phyloP scores from a whole-genome alignment of 768 basidiomycete species.

The Phaffia tasmanica region DNA sequence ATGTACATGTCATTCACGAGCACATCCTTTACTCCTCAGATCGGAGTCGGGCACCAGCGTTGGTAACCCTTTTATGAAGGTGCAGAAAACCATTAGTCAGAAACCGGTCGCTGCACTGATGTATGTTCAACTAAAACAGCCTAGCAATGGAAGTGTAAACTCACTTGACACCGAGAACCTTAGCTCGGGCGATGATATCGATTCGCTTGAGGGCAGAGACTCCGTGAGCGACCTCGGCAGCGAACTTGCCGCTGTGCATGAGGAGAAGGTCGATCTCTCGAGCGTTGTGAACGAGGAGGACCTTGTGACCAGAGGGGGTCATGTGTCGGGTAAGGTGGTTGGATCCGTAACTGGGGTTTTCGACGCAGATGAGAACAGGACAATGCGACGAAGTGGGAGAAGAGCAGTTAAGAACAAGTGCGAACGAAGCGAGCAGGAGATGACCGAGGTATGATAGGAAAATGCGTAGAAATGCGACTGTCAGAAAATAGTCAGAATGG shows the following conservation, averaged over 20 bases:
- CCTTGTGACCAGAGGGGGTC: conserved; percentile 90
- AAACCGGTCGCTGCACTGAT: not conserved
- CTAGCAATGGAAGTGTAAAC: conserved; percentile 15
- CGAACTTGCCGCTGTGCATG: conserved; percentile 95
- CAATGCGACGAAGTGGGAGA: not conserved
- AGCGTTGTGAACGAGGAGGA: conserved; percentile 86
- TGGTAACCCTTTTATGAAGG: conserved; percentile 52
- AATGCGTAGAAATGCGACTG: not conserved
- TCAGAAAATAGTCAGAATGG: not conserved
- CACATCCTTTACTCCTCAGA: conserved; percentile 60
- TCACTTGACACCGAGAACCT: conserved; percentile 56
- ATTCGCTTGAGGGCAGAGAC: conserved; percentile 93
- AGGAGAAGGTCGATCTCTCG: conserved; percentile 88
- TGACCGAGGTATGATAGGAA: not conserved
- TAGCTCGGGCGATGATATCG: conserved; percentile 70
- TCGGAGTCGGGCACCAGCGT: conserved; percentile 81
- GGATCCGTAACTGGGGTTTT: conserved; percentile 61
- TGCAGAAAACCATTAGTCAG: not conserved
- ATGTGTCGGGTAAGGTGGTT: conserved; percentile 85
- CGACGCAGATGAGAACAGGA: conserved; percentile 1
- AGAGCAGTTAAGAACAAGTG: conserved; percentile 8
- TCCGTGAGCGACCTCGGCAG: conserved; percentile 92
- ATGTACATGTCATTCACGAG: no score
- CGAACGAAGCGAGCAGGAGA: not conserved
- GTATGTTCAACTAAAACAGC: not conserved